Conservation (phyloP, 345 rosid genomes). For the Dimocarpus longan region DNA sequence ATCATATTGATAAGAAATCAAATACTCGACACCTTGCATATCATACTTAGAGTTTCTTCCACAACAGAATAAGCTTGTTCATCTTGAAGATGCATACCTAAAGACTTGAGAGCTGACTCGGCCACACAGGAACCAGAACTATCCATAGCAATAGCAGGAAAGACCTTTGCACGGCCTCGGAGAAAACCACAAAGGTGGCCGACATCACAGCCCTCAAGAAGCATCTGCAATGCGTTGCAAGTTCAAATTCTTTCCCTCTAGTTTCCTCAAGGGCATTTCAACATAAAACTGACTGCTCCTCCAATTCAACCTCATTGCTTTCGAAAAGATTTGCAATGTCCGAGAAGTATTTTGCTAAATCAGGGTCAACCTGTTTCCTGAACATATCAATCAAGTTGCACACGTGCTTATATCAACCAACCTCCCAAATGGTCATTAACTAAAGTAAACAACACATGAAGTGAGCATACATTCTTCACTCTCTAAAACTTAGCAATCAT, state of each 20-base stretch:
- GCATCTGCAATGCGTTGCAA: slow-evolving; percentile 88
- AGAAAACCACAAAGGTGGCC: slow-evolving; percentile 84
- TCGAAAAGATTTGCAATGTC: slow-evolving; percentile 86
- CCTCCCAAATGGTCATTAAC: neutral
- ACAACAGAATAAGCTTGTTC: slow-evolving; percentile 58
- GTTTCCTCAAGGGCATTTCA: slow-evolving; percentile 87
- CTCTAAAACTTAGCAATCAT: neutral
- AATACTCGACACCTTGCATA: slow-evolving; percentile 69
- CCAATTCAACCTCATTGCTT: slow-evolving; percentile 70
- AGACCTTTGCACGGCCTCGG: slow-evolving; percentile 51
- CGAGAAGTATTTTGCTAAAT: slow-evolving; percentile 70
- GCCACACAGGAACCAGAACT: slow-evolving; percentile 95
- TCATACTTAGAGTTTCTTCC: slow-evolving; percentile 62
- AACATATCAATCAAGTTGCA: slow-evolving; percentile 23
- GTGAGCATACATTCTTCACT: neutral
- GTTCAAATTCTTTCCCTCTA: slow-evolving; percentile 76
- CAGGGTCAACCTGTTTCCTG: slow-evolving; percentile 91
- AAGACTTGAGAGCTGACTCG: slow-evolving; percentile 87
- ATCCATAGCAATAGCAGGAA: slow-evolving; percentile 90
- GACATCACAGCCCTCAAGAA: slow-evolving; percentile 83
- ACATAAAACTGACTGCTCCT: slow-evolving; percentile 71
- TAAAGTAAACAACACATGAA: neutral
- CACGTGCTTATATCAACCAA: neutral
- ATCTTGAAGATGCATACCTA: slow-evolving; percentile 71
- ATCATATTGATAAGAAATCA: slow-evolving; percentile 4